Base-by-base conservation (phyloP, 129 eudicot species). In the Lactuca saligna region DNA sequence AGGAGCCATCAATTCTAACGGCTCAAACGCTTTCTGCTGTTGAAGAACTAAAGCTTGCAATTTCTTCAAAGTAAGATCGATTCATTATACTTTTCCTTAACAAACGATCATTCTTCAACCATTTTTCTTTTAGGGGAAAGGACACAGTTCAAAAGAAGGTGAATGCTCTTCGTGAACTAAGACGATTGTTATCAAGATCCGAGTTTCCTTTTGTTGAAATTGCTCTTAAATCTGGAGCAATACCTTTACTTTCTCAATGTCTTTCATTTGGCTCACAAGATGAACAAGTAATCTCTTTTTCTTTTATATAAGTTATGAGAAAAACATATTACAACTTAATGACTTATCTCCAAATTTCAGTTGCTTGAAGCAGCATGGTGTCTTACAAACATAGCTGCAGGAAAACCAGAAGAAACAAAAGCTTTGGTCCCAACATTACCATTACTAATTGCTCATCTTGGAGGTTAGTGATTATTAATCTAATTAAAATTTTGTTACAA, bases 331-430 rank as follows among this genome's bases (percentile, higher is more conserved):
- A 35, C 54, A 69, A 33, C n/a, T 69, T 25, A 38, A 35, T 42
- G 62, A 33, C n/a, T 69, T 25, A 38, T 61, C 51, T 54, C 50
- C 39, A 56, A 51, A 44, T 63, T 51, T 65, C 84, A 93, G 99
- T 83, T 93, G 72, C 95, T 93, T 66, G 97, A 93, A 81, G 93
- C 99, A n/a, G 95, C 99, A 63, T 93, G 99, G 99, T 93, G 97
- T 77, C 86, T 93, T 55, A 93, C 99, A 69, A 93, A 89, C 77
- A 82, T 93, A 66, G 97, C 99, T 53, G 97, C 99, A 9, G 99
- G 99, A 58, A 83, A 84, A 68, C 92, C 95, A 15, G 99, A 93
- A 82, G 95, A 93, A 80, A 93, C 97, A 0, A 93, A 83, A 78
- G 84, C 99, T 17, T 74, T 93, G 74, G 69, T 87, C 63, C 99